phyloP scores from a whole-genome alignment of 805 yeast species.

The Saccharomyces kudriavzevii region DNA sequence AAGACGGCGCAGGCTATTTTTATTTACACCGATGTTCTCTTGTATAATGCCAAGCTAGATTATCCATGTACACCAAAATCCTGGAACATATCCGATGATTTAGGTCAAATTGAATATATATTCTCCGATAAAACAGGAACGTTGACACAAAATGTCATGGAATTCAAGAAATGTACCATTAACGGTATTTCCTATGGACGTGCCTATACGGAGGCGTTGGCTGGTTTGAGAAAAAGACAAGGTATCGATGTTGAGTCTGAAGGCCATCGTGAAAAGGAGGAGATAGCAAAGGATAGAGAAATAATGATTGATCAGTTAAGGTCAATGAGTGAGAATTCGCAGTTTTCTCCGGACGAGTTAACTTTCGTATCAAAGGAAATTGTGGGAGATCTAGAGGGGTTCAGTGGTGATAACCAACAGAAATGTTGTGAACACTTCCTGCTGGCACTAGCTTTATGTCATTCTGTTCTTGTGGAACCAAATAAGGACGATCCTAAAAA shows the following conservation, averaged over 20 bases:
- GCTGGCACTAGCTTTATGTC: conserved; percentile 71
- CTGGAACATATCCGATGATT: conserved; percentile 80
- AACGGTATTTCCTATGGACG: conserved; percentile 66
- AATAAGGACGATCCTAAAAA: conserved; percentile 53
- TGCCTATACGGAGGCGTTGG: conserved; percentile 78
- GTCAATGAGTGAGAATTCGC: conserved; percentile 32
- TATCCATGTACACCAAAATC: conserved; percentile 80
- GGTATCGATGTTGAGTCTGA: conserved; percentile 69
- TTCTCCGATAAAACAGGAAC: conserved; percentile 85
- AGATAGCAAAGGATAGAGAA: conserved; percentile 48
- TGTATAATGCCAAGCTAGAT: conserved; percentile 63
- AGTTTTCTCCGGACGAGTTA: conserved; percentile 48
- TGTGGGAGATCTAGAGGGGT: conserved; percentile 51
- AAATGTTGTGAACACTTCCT: conserved; percentile 62
- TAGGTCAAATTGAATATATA: conserved; percentile 79
- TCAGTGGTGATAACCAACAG: conserved; percentile 39
- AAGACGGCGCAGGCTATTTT: conserved; percentile 78
- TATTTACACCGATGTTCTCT: conserved; percentile 63
- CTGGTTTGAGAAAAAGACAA: conserved; percentile 69
- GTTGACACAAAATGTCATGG: conserved; percentile 78
- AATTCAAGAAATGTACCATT: conserved; percentile 72
- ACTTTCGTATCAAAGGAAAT: conserved; percentile 64
- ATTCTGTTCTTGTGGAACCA: conserved; percentile 64
- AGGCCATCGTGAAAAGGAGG: conserved; percentile 41
- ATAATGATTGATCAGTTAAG: conserved; percentile 46